Evolutionary conservation across 2,329 filamentous ascomycete species (phyloP), one percentile per base, ranked within the genome.

Genomic region (Monilinia fructicola): DNA sequence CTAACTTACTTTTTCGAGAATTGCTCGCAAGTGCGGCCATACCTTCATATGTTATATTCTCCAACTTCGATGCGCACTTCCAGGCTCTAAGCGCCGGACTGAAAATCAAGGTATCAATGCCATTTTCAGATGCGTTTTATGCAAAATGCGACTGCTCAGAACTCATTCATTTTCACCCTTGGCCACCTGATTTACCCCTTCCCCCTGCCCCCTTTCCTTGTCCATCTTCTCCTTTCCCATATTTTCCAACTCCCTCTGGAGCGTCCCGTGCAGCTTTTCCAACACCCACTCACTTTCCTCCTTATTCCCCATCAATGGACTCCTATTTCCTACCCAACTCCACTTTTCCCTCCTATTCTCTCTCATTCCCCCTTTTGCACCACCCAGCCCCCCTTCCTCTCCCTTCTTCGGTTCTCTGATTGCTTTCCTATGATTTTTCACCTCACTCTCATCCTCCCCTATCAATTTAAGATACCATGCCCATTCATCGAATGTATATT

Each of bases 401-500:
- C 69, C 54, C 16, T 42, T 46, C 52, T 44, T 67, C 28, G 69
- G 66, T 6, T 67, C 72, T 42, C 53, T 66, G 16, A 58, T 28
- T 14, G 74, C 68, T 35, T 78, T 80, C n/a, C 80, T 76, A 72
- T 88, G 86, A 23, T 78, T 82, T 7, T 78, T 76, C 2, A 83
- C 78, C 69, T 79, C 79, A 65, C 77, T 78, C 73, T 88, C 85
- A 74, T 88, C 85, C 73, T 88, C 85, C 56, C 86, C 86, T n/a
- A 96, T 90, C 42, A 97, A 82, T 28, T 86, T 85, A 10, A 93
- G 88, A 72, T 92, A 95, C 80, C 91, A 91, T 0, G 90, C 90
- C 93, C 93, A 96, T 75, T 96, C 90, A 71, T 93, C 87, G 70
- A 93, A 97, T 0, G 81, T 82, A 76, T 97, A 97, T 64, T 83